Evolutionary conservation across 2,329 filamentous ascomycete species (phyloP), one percentile per base, ranked within the genome.

Genomic region (Albophoma yamanashiensis): DNA sequence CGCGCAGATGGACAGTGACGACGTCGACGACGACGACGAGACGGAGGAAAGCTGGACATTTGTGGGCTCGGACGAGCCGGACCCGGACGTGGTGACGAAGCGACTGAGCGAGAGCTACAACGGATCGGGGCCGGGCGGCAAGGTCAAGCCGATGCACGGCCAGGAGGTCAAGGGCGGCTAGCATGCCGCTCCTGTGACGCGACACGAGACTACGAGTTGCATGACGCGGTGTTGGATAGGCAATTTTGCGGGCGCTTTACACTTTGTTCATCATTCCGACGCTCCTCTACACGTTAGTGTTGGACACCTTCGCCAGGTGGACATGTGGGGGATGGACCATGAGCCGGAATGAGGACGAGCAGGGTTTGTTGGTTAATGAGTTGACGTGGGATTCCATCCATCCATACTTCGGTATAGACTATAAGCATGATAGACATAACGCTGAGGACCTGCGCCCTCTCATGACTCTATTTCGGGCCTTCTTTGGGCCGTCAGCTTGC

Each of bases 11-110:
- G 75, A 72, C 31, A 5, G 5, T 9, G 31, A 82, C 45, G 50
- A 82, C 43, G n/a, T n/a, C n/a, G n/a, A n/a, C n/a, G 79, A 84
- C 57, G 76, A 82, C 15, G 76, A 75, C 55, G 86, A 86, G 39
- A 86, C 87, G 15, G 87, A 89, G 62, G 91, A 95, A 71, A 90
- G 87, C 69, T 97, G 92, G 93, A 97, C 92, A 0, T 91, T 97
- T 73, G 82, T 97, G 25, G 91, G 90, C 7, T 76, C 73, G 38
- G 77, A 78, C 58, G 78, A 79, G 63, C 75, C 75, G 0, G 78
- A 80, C 55, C 73, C 76, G 1, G 77, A 79, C 20, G 71, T 73
- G 22, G 67, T 74, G 53, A 78, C 74, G 17, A 74, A 73, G 69
- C 74, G 73, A 59, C 65, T 78, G 57, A 75, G 73, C 62, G 73